Percentiles rank a stretch among this genome's conserved stretches.
phyloP scores from a whole-genome alignment of 139 green algal genomes.

The Tetradesmus obliquus region DNA sequence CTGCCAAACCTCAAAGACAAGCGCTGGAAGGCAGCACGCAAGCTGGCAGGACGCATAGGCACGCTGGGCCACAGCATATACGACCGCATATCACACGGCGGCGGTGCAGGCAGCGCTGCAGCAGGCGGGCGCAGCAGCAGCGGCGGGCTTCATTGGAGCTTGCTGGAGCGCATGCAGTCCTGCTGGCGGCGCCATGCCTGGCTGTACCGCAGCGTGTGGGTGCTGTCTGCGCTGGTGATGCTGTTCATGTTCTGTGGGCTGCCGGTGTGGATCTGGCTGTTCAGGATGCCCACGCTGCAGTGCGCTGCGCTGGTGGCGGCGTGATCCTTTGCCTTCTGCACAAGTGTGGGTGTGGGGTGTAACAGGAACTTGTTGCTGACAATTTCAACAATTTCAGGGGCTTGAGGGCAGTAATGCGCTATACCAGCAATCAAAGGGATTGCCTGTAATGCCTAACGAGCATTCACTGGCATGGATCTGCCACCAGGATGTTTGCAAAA shows the following conservation, averaged over 20 bases:
- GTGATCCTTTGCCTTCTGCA: not conserved
- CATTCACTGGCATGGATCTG: too few species aligned
- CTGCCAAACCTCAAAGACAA: constrained; percentile 72
- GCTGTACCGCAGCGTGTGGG: constrained; percentile 33
- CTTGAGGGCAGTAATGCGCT: too few species aligned
- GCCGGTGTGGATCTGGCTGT: constrained; percentile 47
- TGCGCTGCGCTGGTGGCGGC: constrained; percentile 7
- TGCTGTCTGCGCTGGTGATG: constrained; percentile 25
- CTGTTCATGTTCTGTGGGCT: constrained; percentile 47
- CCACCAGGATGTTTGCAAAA: too few species aligned
- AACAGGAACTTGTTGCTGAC: too few species aligned
- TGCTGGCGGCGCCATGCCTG: constrained; percentile 33
- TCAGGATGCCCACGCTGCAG: constrained; percentile 4
- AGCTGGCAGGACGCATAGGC: constrained; percentile 13
- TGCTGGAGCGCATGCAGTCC: constrained; percentile 5
- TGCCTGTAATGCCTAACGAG: too few species aligned
- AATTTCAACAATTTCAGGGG: too few species aligned
- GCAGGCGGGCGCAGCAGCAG: not conserved
- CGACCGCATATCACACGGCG: not conserved
- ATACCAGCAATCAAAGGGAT: too few species aligned
- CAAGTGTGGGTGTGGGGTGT: too few species aligned
- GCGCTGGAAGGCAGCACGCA: constrained; percentile 55
- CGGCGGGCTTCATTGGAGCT: not conserved
- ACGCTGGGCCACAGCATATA: not conserved
- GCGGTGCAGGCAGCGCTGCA: not conserved